phyloP scores from a whole-genome alignment of 768 basidiomycete genomes.

The Tremella mesenterica region DNA sequence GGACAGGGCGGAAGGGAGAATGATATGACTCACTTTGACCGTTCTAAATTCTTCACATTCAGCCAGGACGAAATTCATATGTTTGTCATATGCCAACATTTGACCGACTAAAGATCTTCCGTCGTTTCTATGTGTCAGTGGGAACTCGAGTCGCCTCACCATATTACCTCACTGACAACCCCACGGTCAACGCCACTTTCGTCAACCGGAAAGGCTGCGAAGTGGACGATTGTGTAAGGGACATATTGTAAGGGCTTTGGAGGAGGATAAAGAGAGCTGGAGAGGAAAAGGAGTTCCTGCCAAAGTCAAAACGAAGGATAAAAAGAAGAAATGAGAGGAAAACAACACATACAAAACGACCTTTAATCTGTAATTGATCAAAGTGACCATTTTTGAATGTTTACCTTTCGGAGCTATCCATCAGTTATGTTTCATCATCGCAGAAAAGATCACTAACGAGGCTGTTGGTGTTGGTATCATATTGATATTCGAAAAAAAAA shows the following conservation, averaged over 20 bases:
- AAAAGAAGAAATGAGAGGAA: too few relatives aligned
- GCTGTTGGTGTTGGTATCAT: constrained; percentile 6
- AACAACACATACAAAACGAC: constrained; percentile 65
- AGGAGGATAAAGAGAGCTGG: neutral
- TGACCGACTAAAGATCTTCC: constrained; percentile 91
- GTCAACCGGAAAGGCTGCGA: too few relatives aligned
- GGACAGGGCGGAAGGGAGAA: neutral
- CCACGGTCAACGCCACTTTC: too few relatives aligned
- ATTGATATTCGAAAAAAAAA: constrained; percentile 3
- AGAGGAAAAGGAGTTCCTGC: too few relatives aligned
- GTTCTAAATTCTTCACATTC: constrained; percentile 97
- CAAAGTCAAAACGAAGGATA: too few relatives aligned
- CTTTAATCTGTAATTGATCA: constrained; percentile 96
- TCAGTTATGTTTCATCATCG: neutral
- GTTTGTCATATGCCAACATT: constrained; percentile 98
- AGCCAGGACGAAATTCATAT: constrained; percentile 98
- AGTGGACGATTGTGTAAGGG: too few relatives aligned
- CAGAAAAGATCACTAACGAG: constrained; percentile 9
- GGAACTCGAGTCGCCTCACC: too few relatives aligned
- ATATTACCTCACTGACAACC: neutral
- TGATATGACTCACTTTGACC: constrained; percentile 64
- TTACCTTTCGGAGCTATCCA: constrained; percentile 72
- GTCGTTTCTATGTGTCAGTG: constrained; percentile 52
- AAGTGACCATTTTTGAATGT: constrained; percentile 93
- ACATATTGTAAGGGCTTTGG: too few relatives aligned